A percentile compares a stretch with the other conserved stretches of the same genome.
These are phyloP conservation scores for Sphenostylis stenocarpa DNA, from an alignment of 306 rosid genomes.

Conservation along the genomic window DNA sequence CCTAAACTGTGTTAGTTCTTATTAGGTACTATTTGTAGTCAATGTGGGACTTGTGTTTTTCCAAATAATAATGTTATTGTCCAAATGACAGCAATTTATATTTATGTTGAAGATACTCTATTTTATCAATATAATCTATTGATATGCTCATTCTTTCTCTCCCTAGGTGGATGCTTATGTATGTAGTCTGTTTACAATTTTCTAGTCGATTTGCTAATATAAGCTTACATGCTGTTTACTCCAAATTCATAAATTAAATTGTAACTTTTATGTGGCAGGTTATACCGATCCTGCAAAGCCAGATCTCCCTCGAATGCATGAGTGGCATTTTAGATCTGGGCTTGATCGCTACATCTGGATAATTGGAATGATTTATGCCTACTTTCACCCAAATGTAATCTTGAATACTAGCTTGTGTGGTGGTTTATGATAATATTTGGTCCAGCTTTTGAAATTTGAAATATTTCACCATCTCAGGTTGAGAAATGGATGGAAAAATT, in stretches of 20 bases:
- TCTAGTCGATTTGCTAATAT: slow-evolving; percentile 22
- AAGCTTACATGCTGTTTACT: slow-evolving; percentile 22
- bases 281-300: slow-evolving; percentile 98
- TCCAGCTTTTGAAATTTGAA: slow-evolving; percentile 21
- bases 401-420: slow-evolving; percentile 27
- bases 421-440: background rate
- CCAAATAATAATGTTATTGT: background rate
- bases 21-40: background rate
- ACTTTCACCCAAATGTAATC: slow-evolving; percentile 91
- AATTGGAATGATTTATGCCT: slow-evolving; percentile 96
- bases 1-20: background rate
- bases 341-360: slow-evolving; percentile 99
- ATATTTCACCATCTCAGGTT: slow-evolving; percentile 57
- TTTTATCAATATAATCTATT: background rate
- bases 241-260: slow-evolving; percentile 28
- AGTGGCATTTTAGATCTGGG: slow-evolving; percentile 99
- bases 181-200: slow-evolving; percentile 26
- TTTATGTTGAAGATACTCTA: background rate
- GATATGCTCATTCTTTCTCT: background rate
- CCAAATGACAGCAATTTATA: background rate
- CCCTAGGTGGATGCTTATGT: background rate
- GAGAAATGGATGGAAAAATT: slow-evolving; percentile 98
- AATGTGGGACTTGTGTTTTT: background rate
- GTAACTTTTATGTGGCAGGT: slow-evolving; percentile 49
- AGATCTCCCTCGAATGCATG: slow-evolving; percentile 83